Evolutionary conservation across 1,139 yeast genomes (phyloP), one percentile per base, ranked within the genome.

Genomic region (Entelexis paramagnoliae): DNA sequence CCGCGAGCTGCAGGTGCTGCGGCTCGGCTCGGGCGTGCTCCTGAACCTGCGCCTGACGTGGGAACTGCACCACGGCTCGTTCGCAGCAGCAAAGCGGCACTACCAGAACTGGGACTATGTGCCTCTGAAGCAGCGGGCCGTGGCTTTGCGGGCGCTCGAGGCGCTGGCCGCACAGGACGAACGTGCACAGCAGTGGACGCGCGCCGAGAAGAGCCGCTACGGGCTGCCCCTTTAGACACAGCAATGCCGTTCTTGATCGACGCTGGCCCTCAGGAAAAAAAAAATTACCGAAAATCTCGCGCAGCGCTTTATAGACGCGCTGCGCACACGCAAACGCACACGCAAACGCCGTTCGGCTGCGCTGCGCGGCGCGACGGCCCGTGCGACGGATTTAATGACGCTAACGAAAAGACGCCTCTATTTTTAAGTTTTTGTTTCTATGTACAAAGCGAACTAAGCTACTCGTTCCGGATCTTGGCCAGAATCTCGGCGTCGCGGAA

Each of bases 401-500:
- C 22, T 22, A 33, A 34, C n/a, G 26, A n/a, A n/a, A n/a, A n/a
- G n/a, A n/a, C n/a, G n/a, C n/a, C n/a, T n/a, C n/a, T n/a, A n/a
- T n/a, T n/a, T n/a, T n/a, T n/a, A 39, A 19, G 19, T 38, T 22
- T 39, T 29, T 29, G 26, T 24, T 29, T 42, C 35, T 32, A 42
- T 32, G 35, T 42, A 32, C 36, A 42, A 30, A 17, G 6, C 7
- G 14, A 20, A n/a, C 26, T n/a, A 6, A 9, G 28, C 13, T 51
- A 48, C n/a, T 48, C 49, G 63, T 68, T 67, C 59, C 76, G 76
- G 57, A 91, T 80, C 77, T 86, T 89, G 65, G 97, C 97, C 66
- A 91, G 79, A 69, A 91, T 84, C 71, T 91, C 97, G 66, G 84
- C 76, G 72, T 91, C 97, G 67, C 96, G 82, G 79, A 70, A 70